A percentile compares a stretch with the other conserved stretches of the same genome.
Conservation (phyloP, 2,329 filamentous ascomycete species). For the Aureobasidium sp. region DNA sequence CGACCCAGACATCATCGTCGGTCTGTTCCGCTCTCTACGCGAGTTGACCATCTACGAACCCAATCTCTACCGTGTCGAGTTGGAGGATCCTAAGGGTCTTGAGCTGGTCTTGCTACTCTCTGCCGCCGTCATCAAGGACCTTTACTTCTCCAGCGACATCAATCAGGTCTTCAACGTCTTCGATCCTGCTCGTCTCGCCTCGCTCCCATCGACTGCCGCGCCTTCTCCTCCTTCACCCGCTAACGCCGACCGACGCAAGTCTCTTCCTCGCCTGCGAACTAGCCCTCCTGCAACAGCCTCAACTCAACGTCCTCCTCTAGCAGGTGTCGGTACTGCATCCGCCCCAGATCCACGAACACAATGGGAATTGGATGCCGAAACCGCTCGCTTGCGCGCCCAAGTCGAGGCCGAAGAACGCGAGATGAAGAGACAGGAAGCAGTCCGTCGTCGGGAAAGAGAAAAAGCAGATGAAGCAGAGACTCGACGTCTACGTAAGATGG, state of each 20-base stretch:
- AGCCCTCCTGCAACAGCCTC: conserved; percentile 14
- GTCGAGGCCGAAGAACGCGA: conserved; percentile 37
- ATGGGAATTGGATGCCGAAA: conserved; percentile 48
- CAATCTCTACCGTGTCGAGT: conserved; percentile 80
- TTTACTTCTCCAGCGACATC: conserved; percentile 54
- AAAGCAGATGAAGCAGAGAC: conserved; percentile 53
- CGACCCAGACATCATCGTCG: conserved; percentile 93
- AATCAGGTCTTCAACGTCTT: conserved; percentile 73
- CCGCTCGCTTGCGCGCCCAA: conserved; percentile 39
- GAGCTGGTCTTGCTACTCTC: conserved; percentile 69
- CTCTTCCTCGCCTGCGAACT: conserved; percentile 25
- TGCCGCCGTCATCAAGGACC: conserved; percentile 54
- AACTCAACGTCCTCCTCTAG: not conserved
- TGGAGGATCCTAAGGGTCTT: conserved; percentile 89
- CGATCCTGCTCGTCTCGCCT: conserved; percentile 33
- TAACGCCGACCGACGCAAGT: conserved; percentile 21
- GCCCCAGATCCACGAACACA: conserved; percentile 45
- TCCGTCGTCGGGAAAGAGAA: conserved; percentile 48
- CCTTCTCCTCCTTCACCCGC: conserved; percentile 19
- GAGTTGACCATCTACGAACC: conserved; percentile 89
- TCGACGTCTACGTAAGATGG: conserved; percentile 56
- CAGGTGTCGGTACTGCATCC: conserved; percentile 22
- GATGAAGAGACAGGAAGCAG: conserved; percentile 36
- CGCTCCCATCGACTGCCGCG: conserved; percentile 17
- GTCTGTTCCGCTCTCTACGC: conserved; percentile 68